Evolutionary conservation across 768 basidiomycete genomes (phyloP).

Genomic region (Obba rivulosa): DNA sequence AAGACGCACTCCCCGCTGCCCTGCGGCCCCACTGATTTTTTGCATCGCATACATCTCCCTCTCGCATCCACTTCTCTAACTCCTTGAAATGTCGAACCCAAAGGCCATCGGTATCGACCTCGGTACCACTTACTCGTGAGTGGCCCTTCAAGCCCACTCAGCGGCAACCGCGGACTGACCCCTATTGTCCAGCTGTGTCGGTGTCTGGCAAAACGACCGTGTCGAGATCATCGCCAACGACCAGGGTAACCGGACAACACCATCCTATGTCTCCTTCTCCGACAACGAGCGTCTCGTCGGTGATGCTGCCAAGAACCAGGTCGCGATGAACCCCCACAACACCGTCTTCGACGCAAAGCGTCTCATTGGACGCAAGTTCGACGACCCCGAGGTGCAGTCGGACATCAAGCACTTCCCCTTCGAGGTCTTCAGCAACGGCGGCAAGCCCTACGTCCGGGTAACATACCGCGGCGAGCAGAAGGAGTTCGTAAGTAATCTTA

Average conservation of each 20-base stretch:
- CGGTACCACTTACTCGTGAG: constrained; percentile 90
- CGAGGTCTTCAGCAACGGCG: constrained; percentile 77
- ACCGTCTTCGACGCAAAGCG: constrained; percentile 98
- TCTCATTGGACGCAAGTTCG: constrained; percentile 91
- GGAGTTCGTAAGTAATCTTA: constrained; percentile 65
- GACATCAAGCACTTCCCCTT: constrained; percentile 94
- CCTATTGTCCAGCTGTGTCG: constrained; percentile 71
- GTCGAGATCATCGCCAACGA: constrained; percentile 98
- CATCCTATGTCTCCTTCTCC: constrained; percentile 94
- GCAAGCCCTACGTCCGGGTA: constrained; percentile 86
- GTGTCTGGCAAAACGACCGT: constrained; percentile 99
- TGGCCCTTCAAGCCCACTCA: constrained; percentile 10
- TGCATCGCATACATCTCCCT: constrained; percentile 8
- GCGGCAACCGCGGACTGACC: constrained; percentile 1
- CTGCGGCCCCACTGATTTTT: constrained; percentile 14
- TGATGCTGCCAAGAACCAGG: constrained; percentile 98
- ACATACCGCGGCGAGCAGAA: constrained; percentile 92
- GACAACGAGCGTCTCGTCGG: constrained; percentile 96
- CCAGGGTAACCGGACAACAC: constrained; percentile 93
- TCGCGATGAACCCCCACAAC: constrained; percentile 97
- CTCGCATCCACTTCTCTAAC: constrained; percentile 5
- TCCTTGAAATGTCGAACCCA: constrained; percentile 15
- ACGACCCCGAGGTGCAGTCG: constrained; percentile 77
- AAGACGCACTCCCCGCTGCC: constrained; percentile 10
- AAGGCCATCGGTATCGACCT: constrained; percentile 91